Percentiles rank a stretch among this genome's conserved stretches.
These are phyloP conservation scores for Trifolium dubium DNA, from an alignment of 306 rosid genomes.

Conservation along the genomic window DNA sequence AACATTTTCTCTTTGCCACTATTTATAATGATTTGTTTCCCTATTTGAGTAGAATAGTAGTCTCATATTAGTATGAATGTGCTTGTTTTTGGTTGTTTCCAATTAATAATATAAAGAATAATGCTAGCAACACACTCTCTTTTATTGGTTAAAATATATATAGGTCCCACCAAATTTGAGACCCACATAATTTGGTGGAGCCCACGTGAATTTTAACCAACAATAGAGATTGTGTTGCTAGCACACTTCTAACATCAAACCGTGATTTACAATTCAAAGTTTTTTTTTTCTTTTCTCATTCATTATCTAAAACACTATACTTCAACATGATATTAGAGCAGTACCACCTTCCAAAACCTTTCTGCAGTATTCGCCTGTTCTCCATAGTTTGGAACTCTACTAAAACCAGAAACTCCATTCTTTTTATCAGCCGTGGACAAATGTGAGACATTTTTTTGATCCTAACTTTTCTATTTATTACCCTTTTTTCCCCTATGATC, in stretches of 20 bases:
- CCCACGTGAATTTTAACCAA: too few relatives aligned
- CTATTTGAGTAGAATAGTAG: slow-evolving; percentile 1
- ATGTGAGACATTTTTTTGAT: not conserved
- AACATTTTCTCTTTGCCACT: not conserved
- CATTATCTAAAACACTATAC: not conserved
- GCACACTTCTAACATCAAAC: not conserved
- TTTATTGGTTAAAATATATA: too few relatives aligned
- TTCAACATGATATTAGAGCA: not conserved
- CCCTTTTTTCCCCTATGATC: not conserved
- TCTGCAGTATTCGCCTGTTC: not conserved
- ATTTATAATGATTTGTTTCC: slow-evolving; percentile 9
- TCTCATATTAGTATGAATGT: slow-evolving; percentile 10
- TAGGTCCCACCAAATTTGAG: too few relatives aligned
- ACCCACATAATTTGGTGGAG: too few relatives aligned
- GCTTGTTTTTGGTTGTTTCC: not conserved
- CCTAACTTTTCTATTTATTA: not conserved
- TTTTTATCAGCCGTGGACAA: not conserved
- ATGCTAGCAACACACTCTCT: too few relatives aligned
- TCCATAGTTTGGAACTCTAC: not conserved
- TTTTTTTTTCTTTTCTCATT: not conserved
- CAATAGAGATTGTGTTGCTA: too few relatives aligned
- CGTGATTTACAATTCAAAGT: slow-evolving; percentile 1
- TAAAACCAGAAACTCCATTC: not conserved
- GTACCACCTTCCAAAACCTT: not conserved
- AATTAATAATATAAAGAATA: not conserved